phyloP scores from a whole-genome alignment of 495 filamentous ascomycete species.

The Annulohypoxylon stygium region DNA sequence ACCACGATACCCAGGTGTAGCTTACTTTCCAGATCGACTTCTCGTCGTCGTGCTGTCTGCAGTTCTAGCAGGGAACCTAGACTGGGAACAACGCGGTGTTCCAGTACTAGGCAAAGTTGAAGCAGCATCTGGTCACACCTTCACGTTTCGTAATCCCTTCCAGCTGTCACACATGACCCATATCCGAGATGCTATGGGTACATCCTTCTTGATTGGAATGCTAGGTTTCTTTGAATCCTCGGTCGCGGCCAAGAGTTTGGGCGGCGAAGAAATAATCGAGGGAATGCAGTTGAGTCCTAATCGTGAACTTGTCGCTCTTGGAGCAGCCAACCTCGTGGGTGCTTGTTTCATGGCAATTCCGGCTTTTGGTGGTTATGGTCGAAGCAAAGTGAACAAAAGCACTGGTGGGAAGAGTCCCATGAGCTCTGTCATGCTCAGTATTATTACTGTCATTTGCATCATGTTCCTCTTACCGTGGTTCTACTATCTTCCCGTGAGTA shows the following conservation, averaged over 20 bases:
- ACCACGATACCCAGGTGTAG: slow-evolving; percentile 81
- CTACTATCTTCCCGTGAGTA: slow-evolving; percentile 89
- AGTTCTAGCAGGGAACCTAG: slow-evolving; percentile 79
- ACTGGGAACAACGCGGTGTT: slow-evolving; percentile 85
- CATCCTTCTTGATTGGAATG: slow-evolving; percentile 92
- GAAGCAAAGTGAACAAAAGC: slow-evolving; percentile 92
- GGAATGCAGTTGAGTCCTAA: slow-evolving; percentile 89
- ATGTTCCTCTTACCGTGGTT: slow-evolving; percentile 89
- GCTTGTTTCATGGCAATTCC: slow-evolving; percentile 91
- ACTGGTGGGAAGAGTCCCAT: slow-evolving; percentile 95
- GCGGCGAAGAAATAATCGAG: slow-evolving; percentile 73
- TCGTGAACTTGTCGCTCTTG: slow-evolving; percentile 92
- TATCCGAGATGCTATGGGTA: slow-evolving; percentile 88
- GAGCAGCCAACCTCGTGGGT: slow-evolving; percentile 89
- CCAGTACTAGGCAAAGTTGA: slow-evolving; percentile 85
- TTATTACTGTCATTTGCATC: slow-evolving; percentile 84
- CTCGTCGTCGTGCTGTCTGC: slow-evolving; percentile 89
- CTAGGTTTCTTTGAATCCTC: slow-evolving; percentile 99
- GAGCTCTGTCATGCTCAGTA: slow-evolving; percentile 84
- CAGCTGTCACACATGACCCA: slow-evolving; percentile 78
- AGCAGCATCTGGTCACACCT: slow-evolving; percentile 73
- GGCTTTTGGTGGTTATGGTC: slow-evolving; percentile 95
- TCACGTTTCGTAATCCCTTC: slow-evolving; percentile 89
- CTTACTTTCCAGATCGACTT: slow-evolving; percentile 94
- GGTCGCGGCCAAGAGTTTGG: slow-evolving; percentile 94